phyloP scores from a whole-genome alignment of 768 basidiomycete species.

The Russula lepida region DNA sequence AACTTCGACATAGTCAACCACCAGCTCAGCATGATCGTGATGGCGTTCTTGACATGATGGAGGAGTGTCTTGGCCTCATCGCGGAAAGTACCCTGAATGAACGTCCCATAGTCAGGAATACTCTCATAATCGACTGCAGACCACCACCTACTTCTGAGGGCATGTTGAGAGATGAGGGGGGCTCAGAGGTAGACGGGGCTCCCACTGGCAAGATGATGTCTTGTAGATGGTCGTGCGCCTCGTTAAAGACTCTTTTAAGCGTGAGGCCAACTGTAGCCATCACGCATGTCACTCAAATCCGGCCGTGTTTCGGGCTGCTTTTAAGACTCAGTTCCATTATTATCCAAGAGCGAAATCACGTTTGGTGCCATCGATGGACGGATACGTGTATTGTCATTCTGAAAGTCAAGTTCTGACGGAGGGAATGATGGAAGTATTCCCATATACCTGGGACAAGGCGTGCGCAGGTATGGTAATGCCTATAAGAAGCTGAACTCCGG shows the following conservation, averaged over 20 bases:
- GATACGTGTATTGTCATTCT: neutral
- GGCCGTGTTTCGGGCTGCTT: neutral
- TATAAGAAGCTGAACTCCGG: neutral
- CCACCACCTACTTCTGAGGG: neutral
- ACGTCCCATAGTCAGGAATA: neutral
- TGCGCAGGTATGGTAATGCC: neutral
- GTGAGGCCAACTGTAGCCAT: neutral
- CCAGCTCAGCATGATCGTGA: constrained; percentile 18
- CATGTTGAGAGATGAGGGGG: neutral
- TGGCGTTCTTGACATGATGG: constrained; percentile 4
- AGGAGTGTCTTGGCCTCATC: neutral
- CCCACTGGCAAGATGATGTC: neutral
- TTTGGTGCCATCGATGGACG: neutral
- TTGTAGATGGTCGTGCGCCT: constrained; percentile 9
- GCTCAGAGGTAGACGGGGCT: neutral
- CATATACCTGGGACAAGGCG: neutral
- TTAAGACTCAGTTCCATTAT: neutral
- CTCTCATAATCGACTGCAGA: neutral
- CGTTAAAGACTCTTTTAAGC: constrained; percentile 16
- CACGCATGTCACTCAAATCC: neutral
- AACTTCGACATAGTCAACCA: constrained; percentile 5
- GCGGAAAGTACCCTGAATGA: neutral
- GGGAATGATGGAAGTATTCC: neutral
- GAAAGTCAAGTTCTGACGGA: neutral
- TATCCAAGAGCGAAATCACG: constrained; percentile 6